These are phyloP conservation scores for Apophysomyces variabilis DNA, from an alignment of 371 early-diverging fungal species.

Conservation along the genomic window DNA sequence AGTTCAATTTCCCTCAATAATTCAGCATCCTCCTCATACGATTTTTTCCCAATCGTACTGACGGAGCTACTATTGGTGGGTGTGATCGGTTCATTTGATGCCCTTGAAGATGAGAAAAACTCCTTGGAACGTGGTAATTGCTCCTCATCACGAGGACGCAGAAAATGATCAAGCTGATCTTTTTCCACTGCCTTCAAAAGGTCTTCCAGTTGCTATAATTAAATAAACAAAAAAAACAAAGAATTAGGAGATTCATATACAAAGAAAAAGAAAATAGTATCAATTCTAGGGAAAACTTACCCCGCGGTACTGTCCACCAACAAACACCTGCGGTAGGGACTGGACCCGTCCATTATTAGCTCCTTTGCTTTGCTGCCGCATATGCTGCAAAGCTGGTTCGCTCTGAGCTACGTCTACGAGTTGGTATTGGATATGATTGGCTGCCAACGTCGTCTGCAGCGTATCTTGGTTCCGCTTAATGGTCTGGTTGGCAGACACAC, in stretches of 20 bases:
- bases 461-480: conserved; percentile 41
- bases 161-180: conserved; percentile 12
- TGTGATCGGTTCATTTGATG: conserved; percentile 26
- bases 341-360: conserved; percentile 21
- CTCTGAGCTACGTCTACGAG: conserved; percentile 43
- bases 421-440: conserved; percentile 31
- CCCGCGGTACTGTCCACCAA: conserved; percentile 44
- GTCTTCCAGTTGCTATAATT: conserved; percentile 25
- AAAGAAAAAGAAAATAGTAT: background rate
- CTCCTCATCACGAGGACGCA: conserved; percentile 14
- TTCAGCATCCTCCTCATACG: conserved; percentile 22
- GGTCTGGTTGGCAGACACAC: conserved; percentile 36
- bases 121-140: conserved; percentile 14
- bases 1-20: conserved; percentile 25
- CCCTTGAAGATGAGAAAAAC: conserved; percentile 13
- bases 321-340: conserved; percentile 45
- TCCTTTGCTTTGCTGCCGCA: conserved; percentile 29
- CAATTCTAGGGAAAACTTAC: conserved; percentile 25
- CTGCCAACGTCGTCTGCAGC: conserved; percentile 20
- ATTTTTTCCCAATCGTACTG: background rate
- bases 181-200: conserved; percentile 11
- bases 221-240: background rate
- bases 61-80: conserved; percentile 16
- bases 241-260: background rate
- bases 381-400: conserved; percentile 44